phyloP scores from a whole-genome alignment of 805 yeast species.

The Hanseniaspora guilliermondii region DNA sequence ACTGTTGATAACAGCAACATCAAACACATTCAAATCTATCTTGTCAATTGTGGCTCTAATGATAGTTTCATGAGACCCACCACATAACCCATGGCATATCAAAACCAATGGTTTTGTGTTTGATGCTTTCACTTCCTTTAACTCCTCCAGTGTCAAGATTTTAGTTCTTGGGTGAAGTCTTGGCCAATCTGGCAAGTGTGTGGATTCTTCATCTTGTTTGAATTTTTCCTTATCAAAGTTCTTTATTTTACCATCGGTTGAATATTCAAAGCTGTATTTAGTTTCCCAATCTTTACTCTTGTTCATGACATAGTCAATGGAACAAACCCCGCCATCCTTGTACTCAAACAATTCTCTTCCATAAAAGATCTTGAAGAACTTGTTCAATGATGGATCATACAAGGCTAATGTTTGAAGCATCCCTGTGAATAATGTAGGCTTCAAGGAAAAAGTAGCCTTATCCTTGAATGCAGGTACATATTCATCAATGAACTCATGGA shows the following conservation, averaged over 20 bases:
- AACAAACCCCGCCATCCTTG: conserved; percentile 57
- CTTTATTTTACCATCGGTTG: conserved; percentile 15
- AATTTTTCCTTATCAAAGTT: conserved; percentile 23
- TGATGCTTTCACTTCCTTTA: conserved; percentile 26
- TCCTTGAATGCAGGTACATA: conserved; percentile 36
- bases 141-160: conserved; percentile 39
- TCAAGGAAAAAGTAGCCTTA: conserved; percentile 41
- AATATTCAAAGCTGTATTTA: conserved; percentile 21
- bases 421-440: conserved; percentile 59
- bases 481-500: conserved; percentile 21
- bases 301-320: conserved; percentile 60
- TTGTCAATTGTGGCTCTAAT: conserved; percentile 43
- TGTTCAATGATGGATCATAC: conserved; percentile 40
- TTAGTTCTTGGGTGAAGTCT: conserved; percentile 58
- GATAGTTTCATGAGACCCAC: conserved; percentile 69
- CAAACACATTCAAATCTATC: conserved; percentile 35
- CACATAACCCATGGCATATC: conserved; percentile 61
- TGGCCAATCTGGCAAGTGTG: conserved; percentile 42
- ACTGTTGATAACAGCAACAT: conserved; percentile 53
- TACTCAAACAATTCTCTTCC: conserved; percentile 54
- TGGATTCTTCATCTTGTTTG: conserved; percentile 29
- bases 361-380: conserved; percentile 47
- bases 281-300: conserved; percentile 16
- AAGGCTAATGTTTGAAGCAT: conserved; percentile 67
- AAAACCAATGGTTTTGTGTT: conserved; percentile 42